Evolutionary conservation across 345 rosid genomes (phyloP).

Genomic region (Eucalyptus sp.): DNA sequence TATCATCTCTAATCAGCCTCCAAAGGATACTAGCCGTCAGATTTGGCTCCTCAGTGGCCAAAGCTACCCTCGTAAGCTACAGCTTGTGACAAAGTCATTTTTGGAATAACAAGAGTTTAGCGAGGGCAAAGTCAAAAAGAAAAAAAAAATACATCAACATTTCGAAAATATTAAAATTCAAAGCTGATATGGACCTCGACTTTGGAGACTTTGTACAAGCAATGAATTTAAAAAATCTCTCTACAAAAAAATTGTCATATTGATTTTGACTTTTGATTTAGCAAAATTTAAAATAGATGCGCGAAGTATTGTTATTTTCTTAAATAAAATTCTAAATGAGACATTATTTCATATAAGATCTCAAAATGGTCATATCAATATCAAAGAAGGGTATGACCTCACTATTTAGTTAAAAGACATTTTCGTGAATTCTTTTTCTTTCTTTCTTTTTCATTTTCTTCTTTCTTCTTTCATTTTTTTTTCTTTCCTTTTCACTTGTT

Average conservation of each 20-base stretch:
- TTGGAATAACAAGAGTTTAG: too few relatives aligned
- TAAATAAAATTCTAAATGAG: fast-evolving
- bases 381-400: fast-evolving
- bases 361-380: fast-evolving
- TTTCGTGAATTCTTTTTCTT: too few relatives aligned
- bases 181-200: not conserved
- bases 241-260: not conserved
- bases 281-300: fast-evolving
- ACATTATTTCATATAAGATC: too few relatives aligned
- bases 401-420: fast-evolving
- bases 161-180: fast-evolving
- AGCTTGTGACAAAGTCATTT: too few relatives aligned
- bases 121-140: not conserved
- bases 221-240: fast-evolving
- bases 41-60: fast-evolving
- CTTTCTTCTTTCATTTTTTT: too few relatives aligned
- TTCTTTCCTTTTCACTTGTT: fast-evolving
- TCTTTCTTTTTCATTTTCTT: fast-evolving
- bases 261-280: not conserved
- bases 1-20: not conserved
- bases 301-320: fast-evolving
- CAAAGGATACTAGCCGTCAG: fast-evolving
- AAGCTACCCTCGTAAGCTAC: fast-evolving
- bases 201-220: not conserved
- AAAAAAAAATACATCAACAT: too few relatives aligned